phyloP scores from a whole-genome alignment of 73 alveolate species.

The Paramecium caudatum region DNA sequence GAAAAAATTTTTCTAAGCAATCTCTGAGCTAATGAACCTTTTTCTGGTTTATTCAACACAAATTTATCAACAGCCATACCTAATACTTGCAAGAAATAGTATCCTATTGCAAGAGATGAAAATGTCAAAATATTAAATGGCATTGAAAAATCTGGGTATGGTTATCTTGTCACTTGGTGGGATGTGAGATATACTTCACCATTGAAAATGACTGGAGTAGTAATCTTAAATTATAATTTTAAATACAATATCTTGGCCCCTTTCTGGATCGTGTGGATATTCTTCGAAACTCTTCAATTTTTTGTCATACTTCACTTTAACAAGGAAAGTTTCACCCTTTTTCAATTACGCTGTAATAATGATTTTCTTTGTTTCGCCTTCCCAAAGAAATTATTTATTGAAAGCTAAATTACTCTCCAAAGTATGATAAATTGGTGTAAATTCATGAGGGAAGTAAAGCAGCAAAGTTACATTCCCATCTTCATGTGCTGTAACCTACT shows the following conservation, averaged over 20 bases:
- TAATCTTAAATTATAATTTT: not conserved
- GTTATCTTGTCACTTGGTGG: constrained; percentile 28
- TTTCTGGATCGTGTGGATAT: constrained; percentile 74
- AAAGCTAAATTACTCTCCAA: not conserved
- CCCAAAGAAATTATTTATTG: not conserved
- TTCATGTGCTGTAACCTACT: constrained; percentile 19
- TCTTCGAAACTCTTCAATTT: constrained; percentile 68
- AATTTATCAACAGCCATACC: constrained; percentile 70
- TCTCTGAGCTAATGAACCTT: constrained; percentile 58
- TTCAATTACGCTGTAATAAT: not conserved
- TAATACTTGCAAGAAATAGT: constrained; percentile 57
- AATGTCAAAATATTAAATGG: constrained; percentile 71
- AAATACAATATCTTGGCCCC: constrained; percentile 34
- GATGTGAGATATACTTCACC: constrained; percentile 39
- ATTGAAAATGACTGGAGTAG: not conserved
- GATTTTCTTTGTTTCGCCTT: constrained; percentile 40
- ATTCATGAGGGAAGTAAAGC: constrained; percentile 55
- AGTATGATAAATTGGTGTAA: constrained; percentile 35
- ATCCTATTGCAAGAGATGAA: constrained; percentile 66
- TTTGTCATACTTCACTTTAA: constrained; percentile 21
- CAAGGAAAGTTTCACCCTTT: not conserved
- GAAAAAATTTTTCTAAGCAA: constrained; percentile 40
- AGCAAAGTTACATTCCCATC: not conserved
- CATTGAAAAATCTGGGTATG: constrained; percentile 74
- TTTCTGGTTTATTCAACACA: constrained; percentile 30